These are phyloP conservation scores for Cryphonectria japonica DNA, from an alignment of 2,329 filamentous ascomycete genomes.

Conservation along the genomic window DNA sequence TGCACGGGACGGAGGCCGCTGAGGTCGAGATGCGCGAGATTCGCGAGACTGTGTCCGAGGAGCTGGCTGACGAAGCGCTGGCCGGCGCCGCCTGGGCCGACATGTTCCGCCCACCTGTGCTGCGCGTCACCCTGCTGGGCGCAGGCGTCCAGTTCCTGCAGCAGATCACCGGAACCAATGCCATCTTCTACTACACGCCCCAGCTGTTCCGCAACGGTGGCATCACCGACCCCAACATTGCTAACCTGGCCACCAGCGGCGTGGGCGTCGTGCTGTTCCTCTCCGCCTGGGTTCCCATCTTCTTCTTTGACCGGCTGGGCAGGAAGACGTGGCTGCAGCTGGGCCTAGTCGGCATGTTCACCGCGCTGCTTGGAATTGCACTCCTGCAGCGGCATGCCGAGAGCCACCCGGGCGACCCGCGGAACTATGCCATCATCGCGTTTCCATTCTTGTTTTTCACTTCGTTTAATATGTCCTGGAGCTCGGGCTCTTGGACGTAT, in stretches of 20 bases:
- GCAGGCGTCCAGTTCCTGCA: constrained; percentile 38
- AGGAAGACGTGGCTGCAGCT: constrained; percentile 39
- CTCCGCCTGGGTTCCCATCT: constrained; percentile 38
- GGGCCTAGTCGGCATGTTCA: constrained; percentile 37
- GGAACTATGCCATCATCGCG: constrained; percentile 37
- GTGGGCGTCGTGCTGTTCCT: constrained; percentile 38
- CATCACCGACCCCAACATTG: constrained; percentile 47
- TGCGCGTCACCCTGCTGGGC: constrained; percentile 37
- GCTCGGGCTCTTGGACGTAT: constrained; percentile 38
- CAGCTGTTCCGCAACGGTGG: constrained; percentile 51
- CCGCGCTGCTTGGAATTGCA: constrained; percentile 36
- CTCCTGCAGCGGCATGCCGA: constrained; percentile 36
- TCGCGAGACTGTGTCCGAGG: constrained; percentile 30
- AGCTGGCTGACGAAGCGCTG: not conserved
- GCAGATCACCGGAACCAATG: constrained; percentile 38
- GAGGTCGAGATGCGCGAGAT: constrained; percentile 49
- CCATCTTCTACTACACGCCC: constrained; percentile 39
- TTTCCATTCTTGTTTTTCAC: constrained; percentile 39
- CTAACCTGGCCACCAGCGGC: constrained; percentile 38
- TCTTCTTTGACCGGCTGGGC: constrained; percentile 38
- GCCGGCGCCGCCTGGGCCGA: constrained; percentile 32
- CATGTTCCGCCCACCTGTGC: constrained; percentile 37
- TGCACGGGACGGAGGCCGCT: constrained; percentile 30
- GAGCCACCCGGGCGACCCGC: constrained; percentile 33
- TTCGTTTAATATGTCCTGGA: constrained; percentile 40